Evolutionary conservation across 176 grass and related monocot species (phyloP), one percentile per base, ranked within the genome.

Genomic region (Poa pratensis): DNA sequence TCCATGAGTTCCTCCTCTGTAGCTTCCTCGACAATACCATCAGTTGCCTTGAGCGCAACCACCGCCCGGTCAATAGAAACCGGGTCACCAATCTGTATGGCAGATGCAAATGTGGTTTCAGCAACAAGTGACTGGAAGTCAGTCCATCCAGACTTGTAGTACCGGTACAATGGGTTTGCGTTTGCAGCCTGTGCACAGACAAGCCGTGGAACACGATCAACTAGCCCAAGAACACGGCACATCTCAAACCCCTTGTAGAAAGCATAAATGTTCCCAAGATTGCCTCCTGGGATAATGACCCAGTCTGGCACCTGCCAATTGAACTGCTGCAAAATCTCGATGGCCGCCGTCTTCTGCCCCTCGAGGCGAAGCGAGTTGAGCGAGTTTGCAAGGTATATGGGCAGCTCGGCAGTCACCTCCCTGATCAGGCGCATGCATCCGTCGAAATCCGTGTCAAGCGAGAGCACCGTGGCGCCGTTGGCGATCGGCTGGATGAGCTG

Each of bases 1-100:
- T 92, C 84, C 90, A 96, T 92, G 22, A 96, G 88, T 62, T 96
- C 90, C 78, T 96, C 94, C 81, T 96, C 94, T 0, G 94, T 93
- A 45, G 91, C 94, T 76, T 93, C 91, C 84, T 93, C 88, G 1
- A 96, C 90, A 7, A 92, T 92, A 15, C 94, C 94, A 53, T 87
- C 10, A 1, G 94, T 92, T 5, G 90, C 90, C 88, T 90, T 83
- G 4, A 93, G 74, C 0, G 94, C 94, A 6, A 87, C 51, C 14
- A 93, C 94, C 0, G 94, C 94, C 2, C 90, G 91, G 35, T 91
- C 91, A n/a, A 92, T 81, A 27, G 93, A 95, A 49, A 92, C 93
- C 0, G 93, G 93, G 35, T 95, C 90, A 26, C 90, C 93, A 59
- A 95, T 95, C 83, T 92, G 93, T 68, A 95, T 92, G 1, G 90